Percentiles rank a stretch among this genome's conserved stretches.
phyloP scores from a whole-genome alignment of 1,284 basidiomycete genomes.

The Trichosporon inkin region DNA sequence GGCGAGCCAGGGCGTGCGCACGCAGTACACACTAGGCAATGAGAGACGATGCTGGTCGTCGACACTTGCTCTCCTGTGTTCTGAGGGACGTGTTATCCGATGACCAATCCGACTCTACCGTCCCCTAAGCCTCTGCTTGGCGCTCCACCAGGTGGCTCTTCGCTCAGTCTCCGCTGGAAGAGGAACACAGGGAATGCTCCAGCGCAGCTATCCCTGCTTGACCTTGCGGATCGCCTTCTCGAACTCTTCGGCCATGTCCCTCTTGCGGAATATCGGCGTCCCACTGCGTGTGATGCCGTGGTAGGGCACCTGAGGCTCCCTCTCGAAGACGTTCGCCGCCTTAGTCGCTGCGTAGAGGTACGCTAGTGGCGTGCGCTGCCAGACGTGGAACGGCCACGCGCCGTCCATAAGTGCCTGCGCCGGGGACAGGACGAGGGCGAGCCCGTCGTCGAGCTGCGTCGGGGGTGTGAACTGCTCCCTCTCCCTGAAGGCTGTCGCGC shows the following conservation, averaged over 20 bases:
- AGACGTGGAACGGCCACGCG: background rate
- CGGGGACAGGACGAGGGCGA: background rate
- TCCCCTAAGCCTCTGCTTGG: too few species aligned
- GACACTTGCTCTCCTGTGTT: too few species aligned
- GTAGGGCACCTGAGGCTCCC: background rate
- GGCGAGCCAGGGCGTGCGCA: too few species aligned
- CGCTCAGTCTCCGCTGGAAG: too few species aligned
- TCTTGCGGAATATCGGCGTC: background rate
- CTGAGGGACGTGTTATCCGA: too few species aligned
- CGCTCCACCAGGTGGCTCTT: too few species aligned
- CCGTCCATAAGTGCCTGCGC: background rate
- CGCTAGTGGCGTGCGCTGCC: background rate
- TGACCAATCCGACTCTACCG: too few species aligned
- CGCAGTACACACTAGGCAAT: too few species aligned
- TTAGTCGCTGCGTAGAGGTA: background rate
- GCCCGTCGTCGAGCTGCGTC: background rate
- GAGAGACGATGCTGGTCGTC: too few species aligned
- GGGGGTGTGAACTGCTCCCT: background rate
- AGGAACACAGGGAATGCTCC: background rate
- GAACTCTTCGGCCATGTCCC: background rate
- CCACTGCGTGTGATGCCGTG: background rate
- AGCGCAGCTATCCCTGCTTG: background rate
- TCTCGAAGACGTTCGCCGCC: background rate
- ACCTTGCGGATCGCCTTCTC: conserved; percentile 1
- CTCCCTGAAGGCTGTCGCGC: background rate